Percentiles rank a stretch among this genome's conserved stretches.
phyloP scores from a whole-genome alignment of 1,139 yeast genomes.

The Kodamaea ohmeri region DNA sequence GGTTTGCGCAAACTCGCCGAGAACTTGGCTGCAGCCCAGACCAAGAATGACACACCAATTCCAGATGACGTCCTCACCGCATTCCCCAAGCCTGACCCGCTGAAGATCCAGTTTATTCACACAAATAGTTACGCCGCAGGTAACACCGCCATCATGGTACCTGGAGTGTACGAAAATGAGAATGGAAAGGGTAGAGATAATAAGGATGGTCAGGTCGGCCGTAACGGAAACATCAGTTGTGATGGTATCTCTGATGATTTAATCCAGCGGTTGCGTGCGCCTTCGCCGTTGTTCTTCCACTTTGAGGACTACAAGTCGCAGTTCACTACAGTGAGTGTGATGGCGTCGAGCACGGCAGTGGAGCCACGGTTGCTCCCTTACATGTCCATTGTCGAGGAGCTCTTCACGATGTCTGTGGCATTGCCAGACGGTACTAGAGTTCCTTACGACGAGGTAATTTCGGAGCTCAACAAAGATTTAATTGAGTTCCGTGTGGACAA shows the following conservation, averaged over 20 bases:
- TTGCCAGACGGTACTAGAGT: constrained; percentile 54
- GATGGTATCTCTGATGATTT: too few relatives aligned
- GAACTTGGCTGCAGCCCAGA: constrained; percentile 59
- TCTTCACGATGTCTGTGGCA: constrained; percentile 68
- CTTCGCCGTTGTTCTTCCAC: constrained; percentile 70
- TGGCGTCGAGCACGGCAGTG: constrained; percentile 63
- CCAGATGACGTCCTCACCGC: constrained; percentile 62
- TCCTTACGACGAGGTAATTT: constrained; percentile 73
- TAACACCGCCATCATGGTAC: constrained; percentile 7
- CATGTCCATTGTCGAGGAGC: constrained; percentile 60
- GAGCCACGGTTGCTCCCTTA: constrained; percentile 61
- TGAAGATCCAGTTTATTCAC: constrained; percentile 67
- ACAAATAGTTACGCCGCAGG: constrained; percentile 64
- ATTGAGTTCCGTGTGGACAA: constrained; percentile 54
- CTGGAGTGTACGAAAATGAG: constrained; percentile 22
- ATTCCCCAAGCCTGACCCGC: constrained; percentile 73
- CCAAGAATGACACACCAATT: constrained; percentile 66
- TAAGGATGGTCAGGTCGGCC: too few relatives aligned
- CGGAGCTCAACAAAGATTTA: constrained; percentile 70
- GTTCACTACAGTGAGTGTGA: constrained; percentile 68
- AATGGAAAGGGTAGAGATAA: too few relatives aligned
- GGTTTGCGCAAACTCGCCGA: constrained; percentile 57
- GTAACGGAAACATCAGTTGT: too few relatives aligned
- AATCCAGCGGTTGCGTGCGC: too few relatives aligned
- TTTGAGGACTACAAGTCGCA: constrained; percentile 78